Evolutionary conservation across 1,139 yeast species (phyloP), one percentile per base, ranked within the genome.

Genomic region (Wickerhamomyces sp.): DNA sequence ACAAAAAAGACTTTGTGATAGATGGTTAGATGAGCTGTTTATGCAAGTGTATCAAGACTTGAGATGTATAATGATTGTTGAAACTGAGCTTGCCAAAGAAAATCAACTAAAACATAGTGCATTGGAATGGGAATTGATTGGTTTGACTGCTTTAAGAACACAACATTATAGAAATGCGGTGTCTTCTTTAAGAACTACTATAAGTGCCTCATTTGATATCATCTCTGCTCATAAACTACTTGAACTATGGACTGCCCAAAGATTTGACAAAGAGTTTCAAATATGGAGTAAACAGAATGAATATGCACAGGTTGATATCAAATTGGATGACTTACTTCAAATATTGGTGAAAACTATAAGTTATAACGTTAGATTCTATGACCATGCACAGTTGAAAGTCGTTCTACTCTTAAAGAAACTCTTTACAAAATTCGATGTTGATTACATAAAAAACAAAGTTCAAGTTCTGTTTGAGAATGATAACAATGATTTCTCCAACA

Each of bases 71-170:
- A 72, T 93, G 13, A 75, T 84, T 58, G 85, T 95, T 88, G 86
- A 85, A 49, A 86, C 87, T 12, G 94, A 86, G 55, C 68, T 78
- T 13, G 75, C 74, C 51, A 78, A 85, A 15, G 86, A 80, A 50
- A 70, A 77, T 59, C 82, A 78, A 30, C 74, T 82, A 48, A 78
- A 76, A 51, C 89, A 85, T 60, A 76, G 87, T 36, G 84, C 95
- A 0, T 65, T 86, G 38, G 98, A 91, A 60, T 91, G 97, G 97
- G 96, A 89, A 58, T 70, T 89, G 28, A 72, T 89, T 42, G 98
- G 97, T 0, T 69, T 77, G 38, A 77, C 87, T 29, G 88, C 95
- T 5, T 72, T 73, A 50, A 72, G 96, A 42, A 75, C 89, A 29
- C 81, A 82, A 54, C 88, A 87, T 55, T 77, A 64, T 55, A 80